phyloP scores from a whole-genome alignment of 139 green algal species.

The Chlamydomonas sphaeroides region DNA sequence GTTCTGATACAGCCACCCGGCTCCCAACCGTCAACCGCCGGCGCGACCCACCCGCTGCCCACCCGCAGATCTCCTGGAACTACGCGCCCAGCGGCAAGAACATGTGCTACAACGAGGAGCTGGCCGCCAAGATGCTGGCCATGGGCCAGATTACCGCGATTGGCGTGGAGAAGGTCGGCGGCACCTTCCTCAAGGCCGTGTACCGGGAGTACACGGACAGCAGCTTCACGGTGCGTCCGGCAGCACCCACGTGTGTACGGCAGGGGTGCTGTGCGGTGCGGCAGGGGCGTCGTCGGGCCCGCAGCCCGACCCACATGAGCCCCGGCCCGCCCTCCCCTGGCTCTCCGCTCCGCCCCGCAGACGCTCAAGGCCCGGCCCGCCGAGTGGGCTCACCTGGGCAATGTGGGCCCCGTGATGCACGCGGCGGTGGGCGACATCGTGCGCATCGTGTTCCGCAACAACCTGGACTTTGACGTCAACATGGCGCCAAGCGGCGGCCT shows the following conservation, averaged over 20 bases:
- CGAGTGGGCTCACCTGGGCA: constrained; percentile 37
- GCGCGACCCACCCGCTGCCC: neutral
- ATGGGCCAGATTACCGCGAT: too few species aligned
- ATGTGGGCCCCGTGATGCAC: constrained; percentile 62
- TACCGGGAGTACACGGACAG: constrained; percentile 77
- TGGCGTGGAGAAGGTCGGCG: constrained; percentile 4
- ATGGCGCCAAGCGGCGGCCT: constrained; percentile 45
- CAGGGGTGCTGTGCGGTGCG: neutral
- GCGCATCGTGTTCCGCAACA: constrained; percentile 55
- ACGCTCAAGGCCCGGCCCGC: neutral
- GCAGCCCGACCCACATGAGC: neutral
- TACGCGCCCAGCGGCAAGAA: constrained; percentile 27
- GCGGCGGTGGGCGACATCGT: constrained; percentile 64
- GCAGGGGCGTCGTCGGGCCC: neutral
- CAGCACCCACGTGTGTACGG: too few species aligned
- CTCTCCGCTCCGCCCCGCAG: neutral
- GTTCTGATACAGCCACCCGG: neutral
- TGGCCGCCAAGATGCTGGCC: constrained; percentile 7
- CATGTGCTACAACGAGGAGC: constrained; percentile 16
- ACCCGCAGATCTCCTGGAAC: constrained; percentile 3
- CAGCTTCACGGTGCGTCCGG: constrained; percentile 62
- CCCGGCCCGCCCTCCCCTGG: neutral
- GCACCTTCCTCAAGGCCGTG: constrained; percentile 65
- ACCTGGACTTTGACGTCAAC: constrained; percentile 60
- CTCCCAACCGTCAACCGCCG: too few species aligned